Percentiles rank a stretch among this genome's conserved stretches.
These are phyloP conservation scores for Circinella umbellata DNA, from an alignment of 371 early-diverging fungal species.

Conservation along the genomic window DNA sequence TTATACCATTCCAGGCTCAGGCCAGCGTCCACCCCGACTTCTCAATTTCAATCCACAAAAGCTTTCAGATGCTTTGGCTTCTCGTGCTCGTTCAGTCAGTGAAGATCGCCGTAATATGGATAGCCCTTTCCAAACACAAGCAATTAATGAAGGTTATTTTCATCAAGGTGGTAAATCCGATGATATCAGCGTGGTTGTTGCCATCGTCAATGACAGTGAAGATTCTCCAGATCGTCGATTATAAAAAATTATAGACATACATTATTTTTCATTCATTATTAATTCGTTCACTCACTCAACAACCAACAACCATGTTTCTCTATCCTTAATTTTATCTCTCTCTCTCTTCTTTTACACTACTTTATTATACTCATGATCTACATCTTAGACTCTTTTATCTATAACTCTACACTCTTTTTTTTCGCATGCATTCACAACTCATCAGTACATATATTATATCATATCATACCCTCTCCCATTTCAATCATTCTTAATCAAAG, in stretches of 20 bases:
- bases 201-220: conserved; percentile 68
- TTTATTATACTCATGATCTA: too few species aligned
- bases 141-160: conserved; percentile 77
- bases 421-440: too few species aligned
- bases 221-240: conserved; percentile 57
- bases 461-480: too few species aligned
- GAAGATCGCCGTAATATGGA: conserved; percentile 76
- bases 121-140: conserved; percentile 88
- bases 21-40: conserved; percentile 29
- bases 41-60: conserved; percentile 69
- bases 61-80: conserved; percentile 80
- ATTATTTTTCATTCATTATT: background rate
- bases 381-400: too few species aligned
- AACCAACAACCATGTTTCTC: background rate
- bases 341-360: too few species aligned
- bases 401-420: too few species aligned
- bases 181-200: conserved; percentile 83
- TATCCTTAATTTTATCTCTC: background rate
- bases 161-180: conserved; percentile 84
- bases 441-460: too few species aligned
- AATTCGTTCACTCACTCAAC: background rate
- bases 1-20: conserved; percentile 62
- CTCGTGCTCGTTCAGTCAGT: conserved; percentile 76
- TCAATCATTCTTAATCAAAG: too few species aligned
- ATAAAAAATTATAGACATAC: background rate